Evolutionary conservation across 306 rosid genomes (phyloP).

Genomic region (Acacia confusa): DNA sequence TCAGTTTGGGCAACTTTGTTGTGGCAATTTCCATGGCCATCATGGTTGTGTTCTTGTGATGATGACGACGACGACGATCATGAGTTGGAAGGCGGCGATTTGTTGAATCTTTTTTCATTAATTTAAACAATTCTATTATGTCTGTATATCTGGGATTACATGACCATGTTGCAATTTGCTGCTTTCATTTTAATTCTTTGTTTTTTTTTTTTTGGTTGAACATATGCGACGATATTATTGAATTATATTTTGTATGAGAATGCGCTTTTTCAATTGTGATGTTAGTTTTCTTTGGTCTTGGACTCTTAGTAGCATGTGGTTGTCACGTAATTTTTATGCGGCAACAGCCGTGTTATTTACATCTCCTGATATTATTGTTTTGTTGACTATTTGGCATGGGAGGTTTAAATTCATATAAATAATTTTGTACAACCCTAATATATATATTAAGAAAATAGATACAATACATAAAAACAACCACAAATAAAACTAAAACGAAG

Average conservation of each 20-base stretch:
- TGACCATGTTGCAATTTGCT: slow-evolving; percentile 38
- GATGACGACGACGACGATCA: slow-evolving; percentile 14
- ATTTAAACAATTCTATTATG: slow-evolving; percentile 57
- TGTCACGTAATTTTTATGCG: slow-evolving; percentile 15
- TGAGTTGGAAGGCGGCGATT: slow-evolving; percentile 4
- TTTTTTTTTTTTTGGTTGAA: slow-evolving; percentile 35
- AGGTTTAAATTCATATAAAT: background rate
- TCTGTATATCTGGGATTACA: slow-evolving; percentile 44
- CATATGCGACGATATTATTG: slow-evolving; percentile 43
- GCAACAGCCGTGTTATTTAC: slow-evolving; percentile 26
- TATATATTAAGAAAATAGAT: no score
- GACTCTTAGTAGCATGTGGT: slow-evolving; percentile 22
- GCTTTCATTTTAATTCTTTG: slow-evolving; percentile 56
- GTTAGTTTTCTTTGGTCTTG: slow-evolving; percentile 15
- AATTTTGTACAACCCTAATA: no score
- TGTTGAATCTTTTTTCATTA: slow-evolving; percentile 38
- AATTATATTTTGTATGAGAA: slow-evolving; percentile 49
- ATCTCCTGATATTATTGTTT: background rate
- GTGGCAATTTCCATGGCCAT: slow-evolving; percentile 59
- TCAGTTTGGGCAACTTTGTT: slow-evolving; percentile 55
- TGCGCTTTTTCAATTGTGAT: slow-evolving; percentile 32
- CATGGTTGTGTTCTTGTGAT: slow-evolving; percentile 57
- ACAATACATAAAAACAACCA: no score
- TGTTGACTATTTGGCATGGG: background rate
- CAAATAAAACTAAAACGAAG: no score